A percentile compares a stretch with the other conserved stretches of the same genome.
Conservation (phyloP, 371 early-diverging fungal species). For the Entomophthora muscae region DNA sequence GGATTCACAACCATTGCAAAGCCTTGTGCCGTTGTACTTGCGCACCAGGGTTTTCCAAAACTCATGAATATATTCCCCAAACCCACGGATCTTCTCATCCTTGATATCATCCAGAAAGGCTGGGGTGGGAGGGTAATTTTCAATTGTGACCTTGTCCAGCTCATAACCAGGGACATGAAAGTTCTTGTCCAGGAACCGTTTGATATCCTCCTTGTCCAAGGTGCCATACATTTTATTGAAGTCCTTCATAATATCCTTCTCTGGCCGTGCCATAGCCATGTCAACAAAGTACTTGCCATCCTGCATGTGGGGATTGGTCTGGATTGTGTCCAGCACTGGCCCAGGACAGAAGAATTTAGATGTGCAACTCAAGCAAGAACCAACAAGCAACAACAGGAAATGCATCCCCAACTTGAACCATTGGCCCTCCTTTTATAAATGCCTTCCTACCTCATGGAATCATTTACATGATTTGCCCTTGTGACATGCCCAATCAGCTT, state of each 20-base stretch:
- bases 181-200: slow-evolving; percentile 32
- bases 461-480: background rate
- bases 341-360: background rate
- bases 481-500: background rate
- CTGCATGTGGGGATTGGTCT: background rate
- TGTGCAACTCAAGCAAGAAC: background rate
- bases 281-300: slow-evolving; percentile 20
- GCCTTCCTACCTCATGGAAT: background rate
- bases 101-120: slow-evolving; percentile 25
- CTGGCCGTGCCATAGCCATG: slow-evolving; percentile 38
- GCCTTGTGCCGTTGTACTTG: slow-evolving; percentile 18
- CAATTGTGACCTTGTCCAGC: slow-evolving; percentile 15
- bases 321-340: background rate
- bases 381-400: background rate
- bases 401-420: background rate
- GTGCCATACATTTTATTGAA: slow-evolving; percentile 29
- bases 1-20: slow-evolving; percentile 33
- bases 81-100: slow-evolving; percentile 27
- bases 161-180: slow-evolving; percentile 31
- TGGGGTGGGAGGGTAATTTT: slow-evolving; percentile 17
- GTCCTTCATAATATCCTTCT: slow-evolving; percentile 23
- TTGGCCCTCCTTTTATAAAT: background rate
- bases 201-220: slow-evolving; percentile 21
- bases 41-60: slow-evolving; percentile 42
- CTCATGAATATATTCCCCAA: slow-evolving; percentile 24